These are phyloP conservation scores for Trypanosoma brucei DNA, from an alignment of 208 protist genomes.

Conservation along the genomic window DNA sequence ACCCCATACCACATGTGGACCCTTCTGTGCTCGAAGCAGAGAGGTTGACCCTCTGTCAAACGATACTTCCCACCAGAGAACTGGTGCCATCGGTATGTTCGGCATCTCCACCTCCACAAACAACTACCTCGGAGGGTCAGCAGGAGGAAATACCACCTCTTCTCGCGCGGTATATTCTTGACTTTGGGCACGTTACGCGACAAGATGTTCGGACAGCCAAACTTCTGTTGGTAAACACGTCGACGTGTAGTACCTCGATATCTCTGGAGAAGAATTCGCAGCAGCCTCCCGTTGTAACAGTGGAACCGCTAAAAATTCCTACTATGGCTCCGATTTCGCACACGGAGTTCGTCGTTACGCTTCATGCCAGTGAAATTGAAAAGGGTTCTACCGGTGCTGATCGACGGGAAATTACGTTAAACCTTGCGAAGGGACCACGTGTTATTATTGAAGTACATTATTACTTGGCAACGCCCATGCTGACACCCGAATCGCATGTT, in stretches of 20 bases:
- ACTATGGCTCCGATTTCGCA: conserved; percentile 50
- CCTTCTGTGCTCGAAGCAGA: conserved; percentile 65
- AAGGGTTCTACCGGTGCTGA: conserved; percentile 15
- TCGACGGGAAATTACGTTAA: conserved; percentile 32
- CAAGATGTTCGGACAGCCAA: conserved; percentile 68
- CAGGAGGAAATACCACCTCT: conserved; percentile 25
- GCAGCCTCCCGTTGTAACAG: conserved; percentile 34
- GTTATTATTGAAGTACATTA: conserved; percentile 83
- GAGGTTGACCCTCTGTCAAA: conserved; percentile 59
- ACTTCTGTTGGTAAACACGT: conserved; percentile 87
- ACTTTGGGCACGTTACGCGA: conserved; percentile 94
- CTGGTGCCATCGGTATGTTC: neutral
- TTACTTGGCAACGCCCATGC: conserved; percentile 87
- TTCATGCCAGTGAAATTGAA: conserved; percentile 17
- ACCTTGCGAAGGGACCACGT: conserved; percentile 80
- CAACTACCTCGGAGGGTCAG: neutral
- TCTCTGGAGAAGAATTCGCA: conserved; percentile 80
- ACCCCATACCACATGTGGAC: conserved; percentile 5
- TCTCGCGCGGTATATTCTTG: conserved; percentile 84
- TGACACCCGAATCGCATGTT: conserved; percentile 51
- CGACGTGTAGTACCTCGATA: conserved; percentile 50
- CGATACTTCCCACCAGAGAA: conserved; percentile 10
- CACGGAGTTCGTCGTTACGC: conserved; percentile 45
- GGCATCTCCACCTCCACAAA: neutral
- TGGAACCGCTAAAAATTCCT: conserved; percentile 80